These are phyloP conservation scores for Rubia peregrina DNA, from an alignment of 305 asterid species.

Conservation along the genomic window DNA sequence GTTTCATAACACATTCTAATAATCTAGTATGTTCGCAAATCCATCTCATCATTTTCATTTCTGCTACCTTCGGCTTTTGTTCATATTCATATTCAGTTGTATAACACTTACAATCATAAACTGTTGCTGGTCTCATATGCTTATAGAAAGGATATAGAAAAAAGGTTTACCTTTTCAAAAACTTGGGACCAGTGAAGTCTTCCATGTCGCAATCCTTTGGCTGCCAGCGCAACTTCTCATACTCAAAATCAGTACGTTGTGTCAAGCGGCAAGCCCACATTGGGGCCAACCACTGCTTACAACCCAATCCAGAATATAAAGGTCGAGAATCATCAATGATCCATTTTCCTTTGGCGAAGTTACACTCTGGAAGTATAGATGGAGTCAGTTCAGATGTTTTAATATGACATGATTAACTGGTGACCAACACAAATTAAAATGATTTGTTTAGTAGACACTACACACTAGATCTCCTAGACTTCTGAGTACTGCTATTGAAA, in stretches of 20 bases:
- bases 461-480: not conserved
- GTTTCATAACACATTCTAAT: too few species aligned
- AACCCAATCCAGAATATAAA: conserved; percentile 76
- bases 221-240: conserved; percentile 78
- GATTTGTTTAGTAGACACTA: not conserved
- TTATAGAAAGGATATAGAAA: not conserved
- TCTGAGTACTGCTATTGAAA: not conserved
- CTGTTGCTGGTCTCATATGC: not conserved
- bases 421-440: too few species aligned
- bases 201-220: conserved; percentile 77
- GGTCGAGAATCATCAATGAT: conserved; percentile 53
- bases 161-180: conserved; percentile 50
- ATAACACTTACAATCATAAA: not conserved
- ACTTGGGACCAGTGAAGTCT: conserved; percentile 57
- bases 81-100: too few species aligned
- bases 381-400: conserved; percentile 15
- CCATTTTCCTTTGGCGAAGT: conserved; percentile 84
- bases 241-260: conserved; percentile 88
- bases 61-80: too few species aligned
- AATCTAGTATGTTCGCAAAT: too few species aligned
- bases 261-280: conserved; percentile 99
- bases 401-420: not conserved
- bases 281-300: conserved; percentile 86
- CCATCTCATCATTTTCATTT: too few species aligned
- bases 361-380: conserved; percentile 51